phyloP scores from a whole-genome alignment of 805 yeast genomes.

The Wickerhamomyces canadensis region DNA sequence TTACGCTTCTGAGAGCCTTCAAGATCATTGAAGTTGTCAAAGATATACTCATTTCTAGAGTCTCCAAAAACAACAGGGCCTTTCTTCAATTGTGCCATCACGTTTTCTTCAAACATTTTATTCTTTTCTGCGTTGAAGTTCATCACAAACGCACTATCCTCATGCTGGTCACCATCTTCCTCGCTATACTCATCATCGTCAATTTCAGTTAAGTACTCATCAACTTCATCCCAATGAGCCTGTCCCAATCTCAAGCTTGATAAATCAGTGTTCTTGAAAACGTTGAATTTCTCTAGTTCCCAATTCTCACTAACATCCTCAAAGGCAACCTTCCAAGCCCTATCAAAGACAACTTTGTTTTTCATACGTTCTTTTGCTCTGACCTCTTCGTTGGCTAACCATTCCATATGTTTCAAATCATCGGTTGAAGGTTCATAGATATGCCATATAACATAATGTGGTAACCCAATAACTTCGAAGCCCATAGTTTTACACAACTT shows the following conservation, averaged over 20 bases:
- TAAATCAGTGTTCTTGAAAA: constrained; percentile 74
- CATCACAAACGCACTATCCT: constrained; percentile 19
- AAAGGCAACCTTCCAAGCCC: constrained; percentile 73
- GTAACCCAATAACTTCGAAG: constrained; percentile 79
- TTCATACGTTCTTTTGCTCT: constrained; percentile 58
- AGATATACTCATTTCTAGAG: constrained; percentile 13
- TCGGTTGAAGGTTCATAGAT: constrained; percentile 93
- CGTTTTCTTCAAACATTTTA: constrained; percentile 18
- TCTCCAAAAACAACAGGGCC: constrained; percentile 19
- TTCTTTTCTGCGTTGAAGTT: constrained; percentile 13
- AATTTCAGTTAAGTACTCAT: constrained; percentile 27
- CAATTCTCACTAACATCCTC: constrained; percentile 70
- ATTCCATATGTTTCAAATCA: constrained; percentile 82
- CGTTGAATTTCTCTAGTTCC: constrained; percentile 62
- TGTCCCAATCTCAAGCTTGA: constrained; percentile 39
- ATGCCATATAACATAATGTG: constrained; percentile 96
- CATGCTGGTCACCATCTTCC: constrained; percentile 1
- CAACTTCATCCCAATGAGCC: constrained; percentile 70
- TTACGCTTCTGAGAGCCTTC: constrained; percentile 15
- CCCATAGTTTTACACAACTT: constrained; percentile 85
- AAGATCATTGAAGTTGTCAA: constrained; percentile 13
- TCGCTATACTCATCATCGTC: constrained; percentile 16
- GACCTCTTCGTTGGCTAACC: constrained; percentile 80
- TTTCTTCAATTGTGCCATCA: constrained; percentile 12
- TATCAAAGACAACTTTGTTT: constrained; percentile 58